phyloP scores from a whole-genome alignment of 1,284 basidiomycete species.

The Golubevia pallescens region DNA sequence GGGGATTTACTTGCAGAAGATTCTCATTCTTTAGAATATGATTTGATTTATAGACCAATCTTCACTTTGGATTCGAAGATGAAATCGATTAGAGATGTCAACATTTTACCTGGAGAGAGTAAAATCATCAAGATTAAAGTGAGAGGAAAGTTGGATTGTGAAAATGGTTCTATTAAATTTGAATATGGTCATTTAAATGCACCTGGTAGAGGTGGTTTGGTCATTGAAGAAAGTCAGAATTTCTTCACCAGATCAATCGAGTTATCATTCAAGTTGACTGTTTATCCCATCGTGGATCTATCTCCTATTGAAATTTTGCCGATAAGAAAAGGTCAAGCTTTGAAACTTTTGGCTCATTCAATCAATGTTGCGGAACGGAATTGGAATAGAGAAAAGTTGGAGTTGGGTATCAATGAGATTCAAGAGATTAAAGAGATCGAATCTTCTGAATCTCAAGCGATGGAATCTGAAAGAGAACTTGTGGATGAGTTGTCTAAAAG shows the following conservation, averaged over 20 bases:
- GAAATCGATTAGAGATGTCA: neutral
- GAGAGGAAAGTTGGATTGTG: slow-evolving; percentile 32
- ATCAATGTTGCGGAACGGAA: no score
- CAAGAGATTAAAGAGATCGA: no score
- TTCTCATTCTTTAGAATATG: slow-evolving; percentile 49
- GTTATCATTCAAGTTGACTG: slow-evolving; percentile 25
- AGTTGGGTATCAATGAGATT: no score
- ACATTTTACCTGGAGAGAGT: slow-evolving; percentile 20
- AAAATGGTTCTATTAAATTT: slow-evolving; percentile 20
- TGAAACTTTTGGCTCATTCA: slow-evolving; percentile 14
- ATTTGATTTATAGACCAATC: slow-evolving; percentile 37
- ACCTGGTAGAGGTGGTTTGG: slow-evolving; percentile 14
- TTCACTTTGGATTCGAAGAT: slow-evolving; percentile 7
- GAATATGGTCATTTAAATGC: slow-evolving; percentile 31
- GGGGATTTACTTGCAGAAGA: slow-evolving; percentile 40
- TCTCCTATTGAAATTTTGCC: slow-evolving; percentile 16
- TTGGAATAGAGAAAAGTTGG: no score
- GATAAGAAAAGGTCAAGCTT: slow-evolving; percentile 18
- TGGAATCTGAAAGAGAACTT: no score
- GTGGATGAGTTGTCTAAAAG: no score
- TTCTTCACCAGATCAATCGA: slow-evolving; percentile 20
- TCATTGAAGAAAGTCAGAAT: slow-evolving; percentile 6
- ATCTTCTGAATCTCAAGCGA: no score
- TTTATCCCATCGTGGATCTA: slow-evolving; percentile 33
- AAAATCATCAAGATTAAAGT: slow-evolving; percentile 23